Evolutionary conservation across 352 stramenopile genomes (phyloP), one percentile per base, ranked within the genome.

Genomic region (Pythium coloratum): DNA sequence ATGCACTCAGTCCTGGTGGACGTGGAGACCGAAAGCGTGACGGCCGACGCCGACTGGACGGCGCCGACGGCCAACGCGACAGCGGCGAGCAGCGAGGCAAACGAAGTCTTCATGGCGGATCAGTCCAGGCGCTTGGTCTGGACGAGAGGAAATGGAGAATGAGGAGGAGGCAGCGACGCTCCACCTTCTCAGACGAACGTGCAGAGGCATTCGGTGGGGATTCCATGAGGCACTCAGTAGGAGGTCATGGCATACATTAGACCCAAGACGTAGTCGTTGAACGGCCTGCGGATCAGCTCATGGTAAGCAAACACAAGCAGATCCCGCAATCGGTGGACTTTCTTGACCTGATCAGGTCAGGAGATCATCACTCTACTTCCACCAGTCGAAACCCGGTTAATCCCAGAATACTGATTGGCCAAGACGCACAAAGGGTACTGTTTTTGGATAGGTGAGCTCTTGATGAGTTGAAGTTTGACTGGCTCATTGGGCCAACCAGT

Each of bases 11-110:
- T 32, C 46, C 32, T 53, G 46, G 46, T 24, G 18, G 30, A 32
- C 18, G n/a, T 53, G n/a, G 46, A 53, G n/a, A 53, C 46, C n/a
- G 46, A 53, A n/a, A 53, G 46, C n/a, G 46, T 53, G 46, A n/a
- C 7, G 46, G 46, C 6, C 16, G 46, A 53, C 18, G 46, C 6
- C 16, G 42, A 26, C 18, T 53, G 46, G 5, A 53, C 46, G 8
- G 46, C 46, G 20, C 46, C n/a, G 2, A 53, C 46, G 4, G 46
- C 46, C 4, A 53, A n/a, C 16, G 46, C 46, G 5, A 53, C 46
- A 8, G 46, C 46, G 20, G 46, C 46, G 16, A 53, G 46, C 46
- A 53, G 46, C 46, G 46, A 16, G n/a, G 46, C n/a, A n/a, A 53
- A 53, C 5, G 46, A 53, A 10, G 46, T 53, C 46, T 53, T 53